phyloP scores from a whole-genome alignment of 2,329 filamentous ascomycete genomes.

The Colletotrichum sp. region DNA sequence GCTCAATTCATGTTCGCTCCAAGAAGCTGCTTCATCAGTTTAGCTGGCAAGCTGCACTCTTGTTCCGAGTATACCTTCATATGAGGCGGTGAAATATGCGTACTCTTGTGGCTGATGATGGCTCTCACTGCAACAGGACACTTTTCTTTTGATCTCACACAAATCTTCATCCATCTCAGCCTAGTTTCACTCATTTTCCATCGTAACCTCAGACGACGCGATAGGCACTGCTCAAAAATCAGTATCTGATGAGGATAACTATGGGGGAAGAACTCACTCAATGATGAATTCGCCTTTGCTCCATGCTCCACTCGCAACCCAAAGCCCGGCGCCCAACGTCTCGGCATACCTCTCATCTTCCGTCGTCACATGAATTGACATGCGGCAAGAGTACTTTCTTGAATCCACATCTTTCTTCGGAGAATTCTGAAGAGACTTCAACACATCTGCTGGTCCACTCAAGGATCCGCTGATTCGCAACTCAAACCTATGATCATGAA shows the following conservation, averaged over 20 bases:
- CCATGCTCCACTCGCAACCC: neutral
- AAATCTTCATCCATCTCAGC: neutral
- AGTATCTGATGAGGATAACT: neutral
- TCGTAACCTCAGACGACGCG: neutral
- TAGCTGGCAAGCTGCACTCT: neutral
- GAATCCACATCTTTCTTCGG: conserved; percentile 37
- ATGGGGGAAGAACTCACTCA: neutral
- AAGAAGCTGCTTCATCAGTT: neutral
- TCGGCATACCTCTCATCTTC: neutral
- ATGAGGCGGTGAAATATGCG: neutral
- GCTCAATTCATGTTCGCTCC: neutral
- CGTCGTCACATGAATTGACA: neutral
- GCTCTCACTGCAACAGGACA: neutral
- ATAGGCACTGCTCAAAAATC: neutral
- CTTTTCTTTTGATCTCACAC: rapidly evolving
- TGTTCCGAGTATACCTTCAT: neutral
- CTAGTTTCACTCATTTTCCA: neutral
- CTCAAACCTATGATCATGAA: neutral
- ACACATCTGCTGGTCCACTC: conserved; percentile 45
- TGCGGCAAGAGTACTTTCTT: conserved; percentile 36
- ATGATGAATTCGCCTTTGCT: neutral
- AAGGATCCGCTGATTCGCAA: conserved; percentile 45
- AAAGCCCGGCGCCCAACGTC: neutral
- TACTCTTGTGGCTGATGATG: neutral
- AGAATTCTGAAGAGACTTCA: conserved; percentile 40